Base-by-base conservation (phyloP, 1,139 yeast genomes). In the Geotrichum histeridarum region DNA sequence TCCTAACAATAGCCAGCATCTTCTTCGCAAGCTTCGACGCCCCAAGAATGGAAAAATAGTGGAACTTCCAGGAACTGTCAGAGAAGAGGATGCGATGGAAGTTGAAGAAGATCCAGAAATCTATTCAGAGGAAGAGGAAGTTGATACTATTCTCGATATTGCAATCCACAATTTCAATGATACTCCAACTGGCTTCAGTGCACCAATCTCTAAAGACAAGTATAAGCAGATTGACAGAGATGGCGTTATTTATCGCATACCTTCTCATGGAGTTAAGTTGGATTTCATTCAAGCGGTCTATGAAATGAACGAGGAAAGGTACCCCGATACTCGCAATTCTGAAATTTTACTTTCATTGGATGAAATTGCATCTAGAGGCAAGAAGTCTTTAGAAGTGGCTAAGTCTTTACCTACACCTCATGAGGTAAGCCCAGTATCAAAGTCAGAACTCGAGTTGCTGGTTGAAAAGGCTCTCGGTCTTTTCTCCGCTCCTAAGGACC, bases 1-100 rank as follows among this genome's bases (percentile, higher is more conserved):
- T 67, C 99, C 98, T 0, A 83, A 87, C 63, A 98, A 93, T 70
- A 79, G 82, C 11, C 87, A 82, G 47, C 52, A 55, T 47, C 39
- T 30, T n/a, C 43, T 32, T 69, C 63, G 55, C 56, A 57, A 65
- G 32, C 68, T 67, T 9, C 63, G 90, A 33, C 77, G 80, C 56
- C 77, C 86, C 62, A 76, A 79, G 59, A 78, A 78, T 62, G 76
- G 86, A 54, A 68, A 74, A 32, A 70, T 80, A 15, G 69, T 81
- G 42, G 84, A 83, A 61, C 79, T 86, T 41, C 9, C 11, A 6
- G 22, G 18, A 2, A 70, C 77, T 42, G 74, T 83, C 59, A 72
- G 79, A n/a, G 77, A 86, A 54, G 84, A 90, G 31, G 76, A 83
- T 60, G 75, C 79, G 36, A 82, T 84, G 61, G 76, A 83, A 61